These are phyloP conservation scores for Backusella tuberculispora DNA, from an alignment of 192 early-diverging fungal species.

Conservation along the genomic window DNA sequence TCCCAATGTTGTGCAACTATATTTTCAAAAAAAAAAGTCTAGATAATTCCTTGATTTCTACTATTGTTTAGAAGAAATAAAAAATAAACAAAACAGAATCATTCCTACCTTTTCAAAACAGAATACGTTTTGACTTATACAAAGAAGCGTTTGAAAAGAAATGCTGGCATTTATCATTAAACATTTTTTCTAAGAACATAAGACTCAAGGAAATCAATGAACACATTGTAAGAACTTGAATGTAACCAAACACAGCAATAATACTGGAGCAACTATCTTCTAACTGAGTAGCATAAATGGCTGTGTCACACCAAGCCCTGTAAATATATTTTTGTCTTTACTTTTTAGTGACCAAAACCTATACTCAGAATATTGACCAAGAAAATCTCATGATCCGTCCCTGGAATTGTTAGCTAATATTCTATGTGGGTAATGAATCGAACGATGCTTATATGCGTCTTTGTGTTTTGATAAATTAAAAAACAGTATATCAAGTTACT, in stretches of 20 bases:
- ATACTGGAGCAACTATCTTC: background rate
- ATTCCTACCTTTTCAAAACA: background rate
- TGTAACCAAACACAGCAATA: background rate
- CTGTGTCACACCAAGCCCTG: background rate
- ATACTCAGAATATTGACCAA: background rate
- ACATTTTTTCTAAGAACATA: background rate
- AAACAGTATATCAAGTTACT: background rate
- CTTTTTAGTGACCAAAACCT: background rate
- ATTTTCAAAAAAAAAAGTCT: background rate
- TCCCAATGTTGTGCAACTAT: background rate
- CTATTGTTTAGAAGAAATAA: too few relatives aligned
- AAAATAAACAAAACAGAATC: background rate
- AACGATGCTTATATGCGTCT: background rate
- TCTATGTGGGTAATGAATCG: background rate
- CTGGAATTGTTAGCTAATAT: slow-evolving; percentile 9
- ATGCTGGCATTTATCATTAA: background rate
- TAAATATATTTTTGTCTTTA: background rate
- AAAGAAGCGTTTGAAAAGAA: background rate
- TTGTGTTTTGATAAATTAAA: background rate
- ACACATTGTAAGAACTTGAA: background rate
- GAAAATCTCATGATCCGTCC: slow-evolving; percentile 13
- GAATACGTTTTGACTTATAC: background rate
- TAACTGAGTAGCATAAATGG: background rate
- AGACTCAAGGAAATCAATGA: background rate
- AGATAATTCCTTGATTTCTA: background rate